Percentiles rank a stretch among this genome's conserved stretches.
Evolutionary conservation across 2,329 filamentous ascomycete genomes (phyloP).

Genomic region (Aurifilum marmelostoma): DNA sequence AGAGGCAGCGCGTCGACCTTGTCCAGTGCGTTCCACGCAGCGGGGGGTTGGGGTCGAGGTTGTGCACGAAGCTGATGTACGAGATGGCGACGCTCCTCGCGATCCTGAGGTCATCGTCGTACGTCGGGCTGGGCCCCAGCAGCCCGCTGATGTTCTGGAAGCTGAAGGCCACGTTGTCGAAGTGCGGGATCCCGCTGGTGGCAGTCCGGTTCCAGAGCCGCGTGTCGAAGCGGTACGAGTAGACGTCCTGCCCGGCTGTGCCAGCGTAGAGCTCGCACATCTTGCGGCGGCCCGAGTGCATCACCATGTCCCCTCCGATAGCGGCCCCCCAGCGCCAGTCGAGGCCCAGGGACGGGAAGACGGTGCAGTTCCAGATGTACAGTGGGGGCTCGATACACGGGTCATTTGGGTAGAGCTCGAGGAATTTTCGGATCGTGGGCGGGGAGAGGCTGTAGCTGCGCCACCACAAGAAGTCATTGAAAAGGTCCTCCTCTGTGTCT

Average conservation of each 20-base stretch:
- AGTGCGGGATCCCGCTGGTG: constrained; percentile 49
- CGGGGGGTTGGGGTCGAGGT: constrained; percentile 46
- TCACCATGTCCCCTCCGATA: constrained; percentile 52
- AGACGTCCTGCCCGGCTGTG: constrained; percentile 41
- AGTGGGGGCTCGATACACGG: constrained; percentile 51
- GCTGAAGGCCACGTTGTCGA: constrained; percentile 53
- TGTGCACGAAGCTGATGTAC: constrained; percentile 49
- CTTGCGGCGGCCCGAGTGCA: constrained; percentile 50
- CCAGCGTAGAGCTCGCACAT: constrained; percentile 47
- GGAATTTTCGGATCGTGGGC: constrained; percentile 45
- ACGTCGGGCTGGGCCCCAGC: constrained; percentile 49
- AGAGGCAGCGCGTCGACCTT: constrained; percentile 35
- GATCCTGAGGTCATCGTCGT: constrained; percentile 42
- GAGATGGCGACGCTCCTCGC: constrained; percentile 44
- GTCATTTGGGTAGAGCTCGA: constrained; percentile 53
- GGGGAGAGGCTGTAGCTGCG: constrained; percentile 50
- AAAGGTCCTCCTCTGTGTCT: constrained; percentile 48
- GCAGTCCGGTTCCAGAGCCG: constrained; percentile 45
- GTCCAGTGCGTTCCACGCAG: constrained; percentile 26
- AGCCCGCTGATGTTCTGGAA: constrained; percentile 55
- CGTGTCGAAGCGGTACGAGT: constrained; percentile 55
- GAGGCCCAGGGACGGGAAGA: constrained; percentile 38
- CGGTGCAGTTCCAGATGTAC: constrained; percentile 42
- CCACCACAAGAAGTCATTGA: constrained; percentile 46
- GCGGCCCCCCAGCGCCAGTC: constrained; percentile 50